These are phyloP conservation scores for Claviceps fusiformis DNA, from an alignment of 2,329 filamentous ascomycete genomes.

Conservation along the genomic window DNA sequence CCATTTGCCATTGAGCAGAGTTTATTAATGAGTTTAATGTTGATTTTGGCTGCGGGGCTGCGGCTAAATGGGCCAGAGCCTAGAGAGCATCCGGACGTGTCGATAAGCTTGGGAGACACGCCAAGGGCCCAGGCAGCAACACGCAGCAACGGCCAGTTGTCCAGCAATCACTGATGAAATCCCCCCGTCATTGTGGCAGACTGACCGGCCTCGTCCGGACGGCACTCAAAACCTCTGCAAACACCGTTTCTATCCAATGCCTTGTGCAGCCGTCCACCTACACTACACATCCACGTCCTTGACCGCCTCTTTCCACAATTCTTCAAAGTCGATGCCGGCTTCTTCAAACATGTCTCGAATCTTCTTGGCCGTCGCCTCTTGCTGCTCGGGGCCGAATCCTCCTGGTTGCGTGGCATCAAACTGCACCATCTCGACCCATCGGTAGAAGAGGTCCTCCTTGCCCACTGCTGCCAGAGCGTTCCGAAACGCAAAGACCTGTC, in stretches of 20 bases:
- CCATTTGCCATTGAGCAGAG: too few relatives aligned
- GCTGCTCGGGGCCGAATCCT: constrained; percentile 63
- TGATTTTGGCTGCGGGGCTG: too few relatives aligned
- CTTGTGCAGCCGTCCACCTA: too few relatives aligned
- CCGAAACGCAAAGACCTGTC: constrained; percentile 69
- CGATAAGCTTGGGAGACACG: too few relatives aligned
- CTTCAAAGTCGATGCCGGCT: constrained; percentile 69
- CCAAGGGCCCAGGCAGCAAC: too few relatives aligned
- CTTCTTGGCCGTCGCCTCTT: constrained; percentile 57
- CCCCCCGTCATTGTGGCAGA: too few relatives aligned
- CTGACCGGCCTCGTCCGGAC: too few relatives aligned
- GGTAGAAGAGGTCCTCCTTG: constrained; percentile 81
- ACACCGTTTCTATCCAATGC: neutral
- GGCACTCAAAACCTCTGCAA: too few relatives aligned
- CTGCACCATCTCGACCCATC: constrained; percentile 87
- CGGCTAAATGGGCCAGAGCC: too few relatives aligned
- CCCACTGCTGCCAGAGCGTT: constrained; percentile 61
- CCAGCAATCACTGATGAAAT: too few relatives aligned
- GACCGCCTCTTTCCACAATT: constrained; percentile 57
- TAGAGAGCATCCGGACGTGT: neutral
- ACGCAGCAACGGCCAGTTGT: too few relatives aligned
- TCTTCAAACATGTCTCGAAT: constrained; percentile 62
- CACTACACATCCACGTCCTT: constrained; percentile 15
- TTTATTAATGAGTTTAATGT: too few relatives aligned
- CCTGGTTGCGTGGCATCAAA: constrained; percentile 69